These are phyloP conservation scores for Ophiocordyceps robertsii DNA, from an alignment of 2,329 filamentous ascomycete genomes.

Conservation along the genomic window DNA sequence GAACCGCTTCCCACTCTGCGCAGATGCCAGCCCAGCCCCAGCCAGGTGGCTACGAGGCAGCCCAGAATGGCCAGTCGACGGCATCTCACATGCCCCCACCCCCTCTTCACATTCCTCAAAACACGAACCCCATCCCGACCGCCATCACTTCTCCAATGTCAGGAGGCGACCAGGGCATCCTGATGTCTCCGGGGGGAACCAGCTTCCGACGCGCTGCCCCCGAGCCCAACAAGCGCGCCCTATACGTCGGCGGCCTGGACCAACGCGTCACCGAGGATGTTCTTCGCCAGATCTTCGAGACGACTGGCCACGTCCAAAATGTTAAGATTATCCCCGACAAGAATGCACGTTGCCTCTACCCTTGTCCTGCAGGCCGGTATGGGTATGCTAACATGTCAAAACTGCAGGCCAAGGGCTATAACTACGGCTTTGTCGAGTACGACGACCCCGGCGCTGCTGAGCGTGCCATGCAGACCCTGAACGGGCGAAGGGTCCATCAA, in stretches of 20 bases:
- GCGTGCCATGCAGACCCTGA: conserved; percentile 92
- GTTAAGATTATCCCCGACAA: conserved; percentile 99
- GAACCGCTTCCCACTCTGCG: conserved; percentile 45
- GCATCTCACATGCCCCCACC: conserved; percentile 77
- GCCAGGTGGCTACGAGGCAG: conserved; percentile 59
- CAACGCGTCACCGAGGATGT: conserved; percentile 94
- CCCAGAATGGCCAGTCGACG: conserved; percentile 56
- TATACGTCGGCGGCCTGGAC: conserved; percentile 92
- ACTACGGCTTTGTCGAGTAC: conserved; percentile 98
- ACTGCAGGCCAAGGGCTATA: conserved; percentile 77
- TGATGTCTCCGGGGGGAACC: conserved; percentile 77
- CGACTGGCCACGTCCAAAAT: conserved; percentile 92
- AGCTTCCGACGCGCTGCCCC: conserved; percentile 84
- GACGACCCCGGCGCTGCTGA: conserved; percentile 95
- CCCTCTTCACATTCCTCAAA: conserved; percentile 86
- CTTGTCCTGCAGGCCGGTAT: neutral
- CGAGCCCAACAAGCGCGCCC: conserved; percentile 94
- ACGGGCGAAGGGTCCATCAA: conserved; percentile 89
- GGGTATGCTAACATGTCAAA: conserved; percentile 3
- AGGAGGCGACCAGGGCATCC: conserved; percentile 44
- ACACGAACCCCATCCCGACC: conserved; percentile 89
- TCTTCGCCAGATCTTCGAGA: conserved; percentile 95
- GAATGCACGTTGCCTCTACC: conserved; percentile 56
- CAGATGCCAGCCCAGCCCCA: conserved; percentile 59
- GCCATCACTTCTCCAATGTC: conserved; percentile 83